These are phyloP conservation scores for Citrus inodora DNA, from an alignment of 345 rosid species.

Conservation along the genomic window DNA sequence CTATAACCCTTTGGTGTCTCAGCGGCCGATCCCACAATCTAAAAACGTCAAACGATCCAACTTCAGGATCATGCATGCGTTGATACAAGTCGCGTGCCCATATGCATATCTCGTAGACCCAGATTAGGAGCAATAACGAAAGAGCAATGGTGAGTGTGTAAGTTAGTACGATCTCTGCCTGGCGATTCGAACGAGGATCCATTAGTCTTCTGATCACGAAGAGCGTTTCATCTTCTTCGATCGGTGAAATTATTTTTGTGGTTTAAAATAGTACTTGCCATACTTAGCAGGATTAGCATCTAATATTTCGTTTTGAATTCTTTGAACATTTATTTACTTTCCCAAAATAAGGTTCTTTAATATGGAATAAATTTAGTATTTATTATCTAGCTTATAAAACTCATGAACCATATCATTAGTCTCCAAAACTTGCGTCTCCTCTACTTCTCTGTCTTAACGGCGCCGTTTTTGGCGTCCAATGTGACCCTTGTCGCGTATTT, in stretches of 20 bases:
- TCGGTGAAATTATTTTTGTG: background rate
- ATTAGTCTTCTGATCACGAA: background rate
- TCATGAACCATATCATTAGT: too few relatives aligned
- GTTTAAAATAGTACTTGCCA: background rate
- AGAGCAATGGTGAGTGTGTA: background rate
- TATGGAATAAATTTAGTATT: background rate
- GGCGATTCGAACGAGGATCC: background rate
- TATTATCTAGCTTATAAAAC: background rate
- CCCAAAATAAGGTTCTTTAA: background rate
- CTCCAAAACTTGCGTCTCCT: background rate
- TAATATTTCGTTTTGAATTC: background rate
- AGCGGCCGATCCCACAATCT: background rate
- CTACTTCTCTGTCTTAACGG: background rate
- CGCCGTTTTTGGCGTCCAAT: too few relatives aligned
- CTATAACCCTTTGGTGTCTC: background rate
- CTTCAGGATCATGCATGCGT: background rate
- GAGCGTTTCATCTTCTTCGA: background rate
- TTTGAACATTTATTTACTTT: background rate
- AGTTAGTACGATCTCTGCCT: background rate
- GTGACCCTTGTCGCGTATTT: too few relatives aligned
- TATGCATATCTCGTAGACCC: background rate
- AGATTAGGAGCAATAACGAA: background rate
- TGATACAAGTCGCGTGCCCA: background rate
- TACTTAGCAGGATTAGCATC: background rate
- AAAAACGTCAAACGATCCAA: background rate